phyloP scores from a whole-genome alignment of 2,329 filamentous ascomycete genomes.

The Dothideomycetidae sp. region DNA sequence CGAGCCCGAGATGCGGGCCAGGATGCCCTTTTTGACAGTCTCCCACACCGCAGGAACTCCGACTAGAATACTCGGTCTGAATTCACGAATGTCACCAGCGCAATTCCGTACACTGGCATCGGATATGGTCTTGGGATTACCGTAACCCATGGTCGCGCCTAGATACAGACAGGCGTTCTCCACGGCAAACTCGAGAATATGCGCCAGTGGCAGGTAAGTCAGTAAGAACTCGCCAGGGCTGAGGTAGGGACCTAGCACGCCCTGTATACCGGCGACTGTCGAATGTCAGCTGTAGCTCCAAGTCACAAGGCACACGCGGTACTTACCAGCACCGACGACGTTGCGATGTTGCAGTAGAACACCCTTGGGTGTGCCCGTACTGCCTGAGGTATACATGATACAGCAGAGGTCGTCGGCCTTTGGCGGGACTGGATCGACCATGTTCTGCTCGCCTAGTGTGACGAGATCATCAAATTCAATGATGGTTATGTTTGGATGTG shows the following conservation, averaged over 20 bases:
- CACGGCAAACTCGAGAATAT: conserved; percentile 93
- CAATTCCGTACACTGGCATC: conserved; percentile 79
- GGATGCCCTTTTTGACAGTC: conserved; percentile 87
- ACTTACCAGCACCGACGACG: conserved; percentile 62
- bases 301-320: background rate
- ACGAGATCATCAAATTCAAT: conserved; percentile 42
- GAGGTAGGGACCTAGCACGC: conserved; percentile 63
- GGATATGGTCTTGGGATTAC: conserved; percentile 75
- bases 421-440: conserved; percentile 56
- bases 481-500: conserved; percentile 39
- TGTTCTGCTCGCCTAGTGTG: conserved; percentile 48
- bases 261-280: conserved; percentile 60
- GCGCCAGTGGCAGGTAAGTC: conserved; percentile 84
- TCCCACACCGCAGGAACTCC: conserved; percentile 97
- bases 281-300: conserved; percentile 12
- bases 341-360: conserved; percentile 68
- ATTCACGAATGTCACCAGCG: conserved; percentile 83
- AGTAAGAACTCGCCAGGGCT: conserved; percentile 66
- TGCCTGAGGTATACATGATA: conserved; percentile 72
- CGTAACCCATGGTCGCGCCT: conserved; percentile 87
- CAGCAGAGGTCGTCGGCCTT: conserved; percentile 67
- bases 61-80: conserved; percentile 76
- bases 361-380: conserved; percentile 79
- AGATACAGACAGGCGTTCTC: conserved; percentile 83
- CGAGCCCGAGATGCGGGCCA: conserved; percentile 59